phyloP scores from a whole-genome alignment of 2,329 filamentous ascomycete genomes.

The Verticillium nubilum region DNA sequence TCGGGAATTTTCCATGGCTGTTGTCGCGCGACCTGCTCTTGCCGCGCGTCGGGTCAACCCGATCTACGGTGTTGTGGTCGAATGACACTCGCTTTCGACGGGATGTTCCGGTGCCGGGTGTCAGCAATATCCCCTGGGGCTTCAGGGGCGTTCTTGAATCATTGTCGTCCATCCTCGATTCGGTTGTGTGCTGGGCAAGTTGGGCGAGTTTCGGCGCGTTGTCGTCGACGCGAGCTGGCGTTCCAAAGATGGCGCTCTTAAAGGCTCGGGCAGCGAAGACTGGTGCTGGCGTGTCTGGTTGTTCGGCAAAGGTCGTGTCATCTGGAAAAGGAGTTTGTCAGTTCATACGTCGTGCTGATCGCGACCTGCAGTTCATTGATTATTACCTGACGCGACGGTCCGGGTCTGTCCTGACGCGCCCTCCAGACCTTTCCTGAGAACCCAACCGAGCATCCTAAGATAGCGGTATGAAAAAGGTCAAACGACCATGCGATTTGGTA shows the following conservation, averaged over 20 bases:
- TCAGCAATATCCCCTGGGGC: conserved; percentile 54
- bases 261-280: conserved; percentile 62
- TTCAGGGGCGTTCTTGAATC: conserved; percentile 41
- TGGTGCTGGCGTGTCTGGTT: conserved; percentile 60
- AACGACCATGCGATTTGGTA: not conserved
- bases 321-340: conserved; percentile 14
- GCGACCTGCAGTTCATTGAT: conserved; percentile 2
- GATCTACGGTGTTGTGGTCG: conserved; percentile 47
- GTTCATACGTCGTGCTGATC: not conserved
- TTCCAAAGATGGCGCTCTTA: conserved; percentile 59
- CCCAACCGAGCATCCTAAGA: conserved; percentile 52
- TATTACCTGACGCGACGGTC: conserved; percentile 21
- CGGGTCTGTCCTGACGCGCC: conserved; percentile 27
- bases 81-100: conserved; percentile 63
- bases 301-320: conserved; percentile 44
- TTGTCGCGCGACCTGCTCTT: conserved; percentile 22
- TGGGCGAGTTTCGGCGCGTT: conserved; percentile 20
- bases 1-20: conserved; percentile 20
- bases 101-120: conserved; percentile 55
- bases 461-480: not conserved
- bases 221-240: conserved; percentile 37
- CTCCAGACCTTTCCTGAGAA: conserved; percentile 43
- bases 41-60: conserved; percentile 19
- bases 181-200: conserved; percentile 5
- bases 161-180: conserved; percentile 9